Percentiles rank a stretch among this genome's conserved stretches.
Evolutionary conservation across 169 alveolate genomes (phyloP).

Genomic region (Plasmodium gonderi): DNA sequence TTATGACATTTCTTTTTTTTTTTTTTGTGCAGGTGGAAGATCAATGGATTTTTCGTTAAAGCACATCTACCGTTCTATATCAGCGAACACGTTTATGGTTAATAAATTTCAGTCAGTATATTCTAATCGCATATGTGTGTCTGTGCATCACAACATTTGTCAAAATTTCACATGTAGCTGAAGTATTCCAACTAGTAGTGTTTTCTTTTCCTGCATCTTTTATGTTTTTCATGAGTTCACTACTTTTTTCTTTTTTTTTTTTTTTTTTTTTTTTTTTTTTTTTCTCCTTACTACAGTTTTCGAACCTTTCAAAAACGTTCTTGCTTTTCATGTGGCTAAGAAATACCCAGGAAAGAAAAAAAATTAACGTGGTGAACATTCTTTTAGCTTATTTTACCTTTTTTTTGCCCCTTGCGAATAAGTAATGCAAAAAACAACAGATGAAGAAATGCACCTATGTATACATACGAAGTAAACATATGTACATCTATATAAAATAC

Average conservation of each 20-base stretch:
- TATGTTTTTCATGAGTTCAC: too few relatives aligned
- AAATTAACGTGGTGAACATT: conserved; percentile 19
- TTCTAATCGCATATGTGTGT: not conserved
- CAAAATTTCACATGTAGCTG: not conserved
- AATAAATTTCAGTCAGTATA: not conserved
- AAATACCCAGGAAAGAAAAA: conserved; percentile 14
- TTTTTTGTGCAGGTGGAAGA: conserved; percentile 22
- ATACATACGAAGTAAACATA: not conserved
- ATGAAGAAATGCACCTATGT: not conserved
- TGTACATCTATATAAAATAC: not conserved
- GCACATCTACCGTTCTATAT: conserved; percentile 58
- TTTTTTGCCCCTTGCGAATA: conserved; percentile 50
- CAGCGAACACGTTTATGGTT: conserved; percentile 68
- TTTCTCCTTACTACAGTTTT: conserved; percentile 6
- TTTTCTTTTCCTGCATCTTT: too few relatives aligned
- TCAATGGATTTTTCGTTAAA: conserved; percentile 66
- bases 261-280: not conserved
- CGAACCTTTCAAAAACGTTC: conserved; percentile 45
- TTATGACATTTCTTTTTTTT: too few relatives aligned
- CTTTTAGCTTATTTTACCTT: conserved; percentile 52
- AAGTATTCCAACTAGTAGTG: not conserved
- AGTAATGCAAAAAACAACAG: conserved; percentile 10
- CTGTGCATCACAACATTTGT: not conserved
- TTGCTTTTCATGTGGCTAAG: conserved; percentile 41
- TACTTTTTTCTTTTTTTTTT: too few relatives aligned